Evolutionary conservation across 2,329 filamentous ascomycete species (phyloP).

Genomic region (Fusarium cicatricum): DNA sequence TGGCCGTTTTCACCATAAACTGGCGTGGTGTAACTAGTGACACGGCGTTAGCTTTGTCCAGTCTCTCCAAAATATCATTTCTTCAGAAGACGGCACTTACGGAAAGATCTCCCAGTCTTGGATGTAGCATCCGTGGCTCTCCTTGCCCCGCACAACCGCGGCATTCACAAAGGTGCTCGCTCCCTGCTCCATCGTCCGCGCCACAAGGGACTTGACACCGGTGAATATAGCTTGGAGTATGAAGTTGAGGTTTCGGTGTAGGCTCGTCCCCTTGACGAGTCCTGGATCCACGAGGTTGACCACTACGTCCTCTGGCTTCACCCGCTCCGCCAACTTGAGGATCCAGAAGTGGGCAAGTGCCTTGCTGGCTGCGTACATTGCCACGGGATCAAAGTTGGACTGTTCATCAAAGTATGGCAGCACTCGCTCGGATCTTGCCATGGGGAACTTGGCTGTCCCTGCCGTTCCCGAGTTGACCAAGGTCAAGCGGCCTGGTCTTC

Average conservation of each 20-base stretch:
- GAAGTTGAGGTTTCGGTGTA: slow-evolving; percentile 46
- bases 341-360: slow-evolving; percentile 48
- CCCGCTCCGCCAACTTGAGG: slow-evolving; percentile 47
- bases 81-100: slow-evolving; percentile 20
- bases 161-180: slow-evolving; percentile 35
- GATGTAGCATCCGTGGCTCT: slow-evolving; percentile 37
- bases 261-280: slow-evolving; percentile 51
- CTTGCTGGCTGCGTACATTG: slow-evolving; percentile 44
- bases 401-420: slow-evolving; percentile 45
- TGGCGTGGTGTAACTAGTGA: slow-evolving; percentile 43
- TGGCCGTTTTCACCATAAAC: slow-evolving; percentile 48
- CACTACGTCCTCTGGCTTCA: slow-evolving; percentile 51
- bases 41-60: slow-evolving; percentile 8
- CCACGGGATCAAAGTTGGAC: slow-evolving; percentile 25
- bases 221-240: slow-evolving; percentile 17
- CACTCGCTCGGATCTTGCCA: slow-evolving; percentile 32
- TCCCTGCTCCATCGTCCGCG: slow-evolving; percentile 23
- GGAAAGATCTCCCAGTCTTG: slow-evolving; percentile 38
- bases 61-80: neutral
- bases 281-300: slow-evolving; percentile 60
- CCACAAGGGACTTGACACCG: slow-evolving; percentile 17
- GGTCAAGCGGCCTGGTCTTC: slow-evolving; percentile 39
- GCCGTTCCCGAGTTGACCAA: slow-evolving; percentile 45
- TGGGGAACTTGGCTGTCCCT: slow-evolving; percentile 35
- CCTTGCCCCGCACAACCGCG: slow-evolving; percentile 31